Base-by-base conservation (phyloP, 2,329 filamentous ascomycete species). In the Amylocarpus encephaloides region DNA sequence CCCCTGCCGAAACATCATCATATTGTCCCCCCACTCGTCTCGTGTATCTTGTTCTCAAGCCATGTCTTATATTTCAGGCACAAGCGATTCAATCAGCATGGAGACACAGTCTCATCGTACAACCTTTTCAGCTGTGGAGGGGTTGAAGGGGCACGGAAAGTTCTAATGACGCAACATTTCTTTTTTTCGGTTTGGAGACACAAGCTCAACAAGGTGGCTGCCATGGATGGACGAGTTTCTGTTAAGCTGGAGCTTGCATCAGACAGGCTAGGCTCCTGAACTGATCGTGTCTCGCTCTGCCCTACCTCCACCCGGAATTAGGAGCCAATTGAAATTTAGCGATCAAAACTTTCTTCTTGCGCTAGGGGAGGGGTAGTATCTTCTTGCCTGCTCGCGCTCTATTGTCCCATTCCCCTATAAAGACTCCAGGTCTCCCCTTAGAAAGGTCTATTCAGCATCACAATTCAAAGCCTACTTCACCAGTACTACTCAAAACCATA, bases 121-220 rank as follows among this genome's bases (percentile, higher is more conserved):
- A 40, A 29, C 12, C 30, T 44, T 35, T 52, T 29, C 26, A 30
- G 26, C 38, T 26, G 30, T 19, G 36, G 32, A 34, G 34, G 34
- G 22, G 36, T 29, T 36, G 35, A 12, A 49, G 48, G 19, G 47
- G 47, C 33, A 49, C 11, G 11, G 13, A 38, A 5, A 15, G 11
- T 5, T 35, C 32, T 22, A 32, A 51, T 54, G 52, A 54, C 49
- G 52, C 52, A 51, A 49, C 41, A 16, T 40, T 47, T 49, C 34
- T 39, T 49, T 49, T 42, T 48, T 29, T 30, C 16, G 12, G 19
- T 40, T 16, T 16, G 12, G 34, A 36, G 12, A 36, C 12, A 26
- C 22, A 26, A 26, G 22, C 22, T 26, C 22, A 7, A 26, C 22
- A 26, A 26, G 22, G 22, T 26, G 22, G 7, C 22, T 26, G 22